These are phyloP conservation scores for Teunomyces gatunensis DNA, from an alignment of 805 yeast genomes.

Conservation along the genomic window DNA sequence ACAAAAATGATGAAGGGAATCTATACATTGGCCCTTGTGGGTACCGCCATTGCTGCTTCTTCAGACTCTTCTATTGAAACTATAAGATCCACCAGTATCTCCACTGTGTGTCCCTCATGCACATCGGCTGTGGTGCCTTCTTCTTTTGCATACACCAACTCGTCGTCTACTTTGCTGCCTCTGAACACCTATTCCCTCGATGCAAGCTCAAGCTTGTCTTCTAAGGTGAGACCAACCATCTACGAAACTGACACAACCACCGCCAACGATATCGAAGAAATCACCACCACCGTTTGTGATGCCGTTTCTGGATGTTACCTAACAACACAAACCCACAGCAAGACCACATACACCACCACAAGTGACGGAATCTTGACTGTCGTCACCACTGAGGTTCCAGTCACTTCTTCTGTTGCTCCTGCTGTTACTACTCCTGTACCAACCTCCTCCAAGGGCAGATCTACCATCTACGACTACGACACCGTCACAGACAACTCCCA, in stretches of 20 bases:
- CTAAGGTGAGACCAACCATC: constrained; percentile 12
- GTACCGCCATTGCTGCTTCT: constrained; percentile 7
- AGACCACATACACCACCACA: constrained; percentile 35
- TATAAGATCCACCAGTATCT: constrained; percentile 6
- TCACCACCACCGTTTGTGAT: constrained; percentile 33
- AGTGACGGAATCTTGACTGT: constrained; percentile 41
- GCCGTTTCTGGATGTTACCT: constrained; percentile 26
- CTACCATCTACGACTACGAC: constrained; percentile 6
- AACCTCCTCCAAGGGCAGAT: neutral
- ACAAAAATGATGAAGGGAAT: constrained; percentile 2
- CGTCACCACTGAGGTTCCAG: constrained; percentile 31
- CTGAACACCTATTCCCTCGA: neutral
- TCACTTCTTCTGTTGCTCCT: constrained; percentile 5
- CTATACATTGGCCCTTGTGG: constrained; percentile 4
- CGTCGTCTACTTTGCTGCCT: constrained; percentile 4
- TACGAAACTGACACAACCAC: constrained; percentile 25
- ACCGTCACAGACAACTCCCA: constrained; percentile 13
- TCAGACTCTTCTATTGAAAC: constrained; percentile 4
- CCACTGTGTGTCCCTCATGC: constrained; percentile 6
- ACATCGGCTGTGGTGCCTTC: constrained; percentile 9
- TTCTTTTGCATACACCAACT: constrained; percentile 10
- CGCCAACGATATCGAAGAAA: constrained; percentile 14
- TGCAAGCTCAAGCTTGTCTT: neutral
- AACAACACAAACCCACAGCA: constrained; percentile 31
- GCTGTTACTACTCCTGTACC: neutral